These are phyloP conservation scores for Curvularia sp. DNA, from an alignment of 2,329 filamentous ascomycete genomes.

Conservation along the genomic window DNA sequence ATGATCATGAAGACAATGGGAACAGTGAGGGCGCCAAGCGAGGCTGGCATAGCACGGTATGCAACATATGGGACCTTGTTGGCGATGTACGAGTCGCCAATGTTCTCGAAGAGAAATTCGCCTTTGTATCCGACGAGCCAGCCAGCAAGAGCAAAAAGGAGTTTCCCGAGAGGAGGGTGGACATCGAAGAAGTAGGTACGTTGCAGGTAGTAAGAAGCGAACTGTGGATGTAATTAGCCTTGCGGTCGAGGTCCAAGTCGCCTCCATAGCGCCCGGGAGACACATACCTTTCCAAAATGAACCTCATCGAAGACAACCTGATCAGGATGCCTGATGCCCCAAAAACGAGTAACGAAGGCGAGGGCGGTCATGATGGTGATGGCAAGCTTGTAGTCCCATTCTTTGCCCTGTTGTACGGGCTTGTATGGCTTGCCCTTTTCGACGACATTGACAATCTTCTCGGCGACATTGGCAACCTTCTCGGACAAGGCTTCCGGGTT, in stretches of 20 bases:
- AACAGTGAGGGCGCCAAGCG: slow-evolving; percentile 90
- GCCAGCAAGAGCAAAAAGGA: slow-evolving; percentile 94
- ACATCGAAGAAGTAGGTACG: slow-evolving; percentile 99
- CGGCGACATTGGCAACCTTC: slow-evolving; percentile 39
- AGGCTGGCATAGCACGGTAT: slow-evolving; percentile 89
- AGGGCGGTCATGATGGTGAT: slow-evolving; percentile 78
- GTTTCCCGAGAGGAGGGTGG: slow-evolving; percentile 96
- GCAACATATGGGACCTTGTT: slow-evolving; percentile 98
- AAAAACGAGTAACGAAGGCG: slow-evolving; percentile 92
- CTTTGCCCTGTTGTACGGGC: slow-evolving; percentile 56
- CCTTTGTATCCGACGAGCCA: slow-evolving; percentile 98
- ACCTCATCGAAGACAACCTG: slow-evolving; percentile 99
- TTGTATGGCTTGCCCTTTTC: slow-evolving; percentile 47
- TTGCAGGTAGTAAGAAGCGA: slow-evolving; percentile 80
- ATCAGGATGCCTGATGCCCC: slow-evolving; percentile 92
- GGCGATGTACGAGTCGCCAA: slow-evolving; percentile 95
- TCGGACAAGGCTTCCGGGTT: slow-evolving; percentile 43
- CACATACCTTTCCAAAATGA: slow-evolving; percentile 95
- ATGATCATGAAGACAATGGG: slow-evolving; percentile 96
- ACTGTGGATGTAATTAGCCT: slow-evolving; percentile 47
- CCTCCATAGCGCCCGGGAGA: background rate
- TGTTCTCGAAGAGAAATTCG: slow-evolving; percentile 98
- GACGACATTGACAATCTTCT: slow-evolving; percentile 38
- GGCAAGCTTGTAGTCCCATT: slow-evolving; percentile 85
- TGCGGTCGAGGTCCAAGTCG: background rate